Evolutionary conservation across 176 grass and related monocot species (phyloP).

Genomic region (Themeda triandra): DNA sequence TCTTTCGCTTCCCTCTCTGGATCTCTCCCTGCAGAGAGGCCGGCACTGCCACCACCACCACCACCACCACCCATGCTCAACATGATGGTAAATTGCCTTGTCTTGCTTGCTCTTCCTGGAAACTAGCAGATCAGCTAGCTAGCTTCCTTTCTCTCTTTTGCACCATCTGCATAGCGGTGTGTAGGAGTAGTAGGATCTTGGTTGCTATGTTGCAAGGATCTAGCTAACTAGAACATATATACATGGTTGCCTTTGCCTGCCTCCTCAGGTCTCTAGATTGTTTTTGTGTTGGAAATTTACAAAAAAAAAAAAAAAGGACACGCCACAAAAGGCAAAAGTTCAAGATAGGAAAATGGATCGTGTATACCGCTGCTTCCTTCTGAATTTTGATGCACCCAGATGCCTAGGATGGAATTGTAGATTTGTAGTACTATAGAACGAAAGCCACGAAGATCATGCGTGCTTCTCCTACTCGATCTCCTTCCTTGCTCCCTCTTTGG

Average conservation of each 20-base stretch:
- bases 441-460: background rate
- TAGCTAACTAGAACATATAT: slow-evolving; percentile 19
- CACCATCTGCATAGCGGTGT: background rate
- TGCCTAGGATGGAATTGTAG: background rate
- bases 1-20: slow-evolving; percentile 31
- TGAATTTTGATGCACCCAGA: background rate
- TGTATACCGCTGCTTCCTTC: background rate
- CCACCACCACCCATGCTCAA: slow-evolving; percentile 40
- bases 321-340: slow-evolving; percentile 10
- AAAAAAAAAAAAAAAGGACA: background rate
- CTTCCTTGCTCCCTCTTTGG: background rate
- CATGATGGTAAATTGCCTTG: slow-evolving; percentile 57
- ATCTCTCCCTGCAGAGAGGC: slow-evolving; percentile 29
- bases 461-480: background rate
- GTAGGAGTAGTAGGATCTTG: slow-evolving; percentile 22
- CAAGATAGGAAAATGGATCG: slow-evolving; percentile 27
- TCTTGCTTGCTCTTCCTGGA: slow-evolving; percentile 18
- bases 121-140: background rate
- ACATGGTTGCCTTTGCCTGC: background rate
- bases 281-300: background rate
- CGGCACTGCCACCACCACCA: slow-evolving; percentile 24
- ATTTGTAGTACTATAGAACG: background rate
- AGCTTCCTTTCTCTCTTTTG: slow-evolving; percentile 26
- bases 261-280: slow-evolving; percentile 16
- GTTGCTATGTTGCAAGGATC: slow-evolving; percentile 29